phyloP scores from a whole-genome alignment of 1,284 basidiomycete genomes.

The Irpex rosettiformis region DNA sequence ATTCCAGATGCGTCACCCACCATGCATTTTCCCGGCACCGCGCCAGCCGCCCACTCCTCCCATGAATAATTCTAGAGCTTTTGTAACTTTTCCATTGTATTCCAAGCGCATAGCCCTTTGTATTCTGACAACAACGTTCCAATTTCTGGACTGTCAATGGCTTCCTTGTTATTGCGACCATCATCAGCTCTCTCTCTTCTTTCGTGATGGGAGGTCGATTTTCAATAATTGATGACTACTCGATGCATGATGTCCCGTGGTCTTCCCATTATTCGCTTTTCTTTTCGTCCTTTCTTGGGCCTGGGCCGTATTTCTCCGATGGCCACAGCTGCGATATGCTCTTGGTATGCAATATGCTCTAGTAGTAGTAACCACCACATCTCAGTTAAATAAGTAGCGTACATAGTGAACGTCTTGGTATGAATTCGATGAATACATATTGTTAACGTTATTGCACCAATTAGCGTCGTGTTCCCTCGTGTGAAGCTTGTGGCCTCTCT shows the following conservation, averaged over 20 bases:
- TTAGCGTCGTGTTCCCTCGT: background rate
- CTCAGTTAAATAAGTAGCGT: conserved; percentile 3
- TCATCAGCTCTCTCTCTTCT: background rate
- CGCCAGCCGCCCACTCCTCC: too few species aligned
- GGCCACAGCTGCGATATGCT: background rate
- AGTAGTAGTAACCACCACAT: conserved; percentile 1
- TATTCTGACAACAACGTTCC: background rate
- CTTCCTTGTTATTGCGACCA: conserved; percentile 1
- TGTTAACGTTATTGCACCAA: background rate
- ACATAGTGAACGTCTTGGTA: background rate
- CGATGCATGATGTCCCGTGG: background rate
- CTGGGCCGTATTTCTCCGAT: background rate
- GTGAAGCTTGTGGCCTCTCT: background rate
- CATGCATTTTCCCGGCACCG: background rate
- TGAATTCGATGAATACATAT: background rate
- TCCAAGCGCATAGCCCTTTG: background rate
- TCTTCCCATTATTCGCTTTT: background rate
- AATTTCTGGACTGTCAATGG: background rate
- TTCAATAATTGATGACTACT: background rate
- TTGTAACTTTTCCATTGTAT: conserved; percentile 3
- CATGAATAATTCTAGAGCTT: conserved; percentile 1
- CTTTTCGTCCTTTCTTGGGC: background rate
- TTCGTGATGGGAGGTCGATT: conserved; percentile 2
- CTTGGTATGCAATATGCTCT: conserved; percentile 1
- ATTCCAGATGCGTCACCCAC: conserved; percentile 4